A percentile compares a stretch with the other conserved stretches of the same genome.
Evolutionary conservation across 2,329 filamentous ascomycete species (phyloP).

Genomic region (Cucurbitaria berberidis): DNA sequence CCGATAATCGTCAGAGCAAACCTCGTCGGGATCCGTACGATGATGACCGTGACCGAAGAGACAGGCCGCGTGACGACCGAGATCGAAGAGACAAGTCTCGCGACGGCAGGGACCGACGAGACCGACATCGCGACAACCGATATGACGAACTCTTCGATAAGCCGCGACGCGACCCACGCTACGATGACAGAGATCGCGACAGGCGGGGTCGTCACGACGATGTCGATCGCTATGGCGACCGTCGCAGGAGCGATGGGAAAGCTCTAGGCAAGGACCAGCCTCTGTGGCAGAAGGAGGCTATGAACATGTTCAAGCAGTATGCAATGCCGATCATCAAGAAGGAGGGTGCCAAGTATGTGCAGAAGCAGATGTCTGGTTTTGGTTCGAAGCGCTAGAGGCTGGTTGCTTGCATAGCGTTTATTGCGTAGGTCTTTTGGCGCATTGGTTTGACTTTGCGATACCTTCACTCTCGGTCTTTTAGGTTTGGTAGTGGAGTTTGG

Average conservation of each 20-base stretch:
- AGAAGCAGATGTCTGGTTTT: constrained; percentile 35
- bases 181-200: constrained; percentile 21
- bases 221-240: constrained; percentile 22
- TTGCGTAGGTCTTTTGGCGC: not conserved
- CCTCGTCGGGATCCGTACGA: constrained; percentile 10
- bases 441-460: not conserved
- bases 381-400: constrained; percentile 19
- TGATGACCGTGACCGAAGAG: constrained; percentile 31
- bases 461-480: not conserved
- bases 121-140: constrained; percentile 19
- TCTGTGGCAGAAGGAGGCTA: constrained; percentile 41
- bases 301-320: constrained; percentile 42
- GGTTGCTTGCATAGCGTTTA: not conserved
- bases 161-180: constrained; percentile 18
- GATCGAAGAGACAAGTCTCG: constrained; percentile 11
- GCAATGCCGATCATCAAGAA: constrained; percentile 43
- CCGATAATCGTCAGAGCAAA: constrained; percentile 4
- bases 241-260: constrained; percentile 15
- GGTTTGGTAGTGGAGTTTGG: not conserved
- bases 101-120: constrained; percentile 20
- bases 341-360: constrained; percentile 39
- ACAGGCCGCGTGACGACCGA: constrained; percentile 19
- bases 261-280: constrained; percentile 23
- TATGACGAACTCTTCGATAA: constrained; percentile 29
- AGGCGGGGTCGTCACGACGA: constrained; percentile 17